Conservation (phyloP, 129 eudicot species). For the Tagetes patula region DNA sequence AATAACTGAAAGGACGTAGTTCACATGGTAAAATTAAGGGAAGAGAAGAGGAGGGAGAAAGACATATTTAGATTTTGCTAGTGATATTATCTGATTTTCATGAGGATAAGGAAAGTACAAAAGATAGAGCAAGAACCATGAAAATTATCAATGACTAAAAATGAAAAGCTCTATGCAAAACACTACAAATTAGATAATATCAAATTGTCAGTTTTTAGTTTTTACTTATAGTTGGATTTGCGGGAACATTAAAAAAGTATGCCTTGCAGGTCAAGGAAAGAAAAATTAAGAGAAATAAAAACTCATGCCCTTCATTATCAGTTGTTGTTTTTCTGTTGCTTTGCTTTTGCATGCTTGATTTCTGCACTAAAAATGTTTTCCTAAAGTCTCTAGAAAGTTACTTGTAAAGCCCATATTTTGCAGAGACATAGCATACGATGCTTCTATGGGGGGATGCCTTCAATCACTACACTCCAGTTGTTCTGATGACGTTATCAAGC, state of each 20-base stretch:
- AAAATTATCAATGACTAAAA: not conserved
- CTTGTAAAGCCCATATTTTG: slow-evolving; percentile 29
- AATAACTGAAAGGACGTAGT: not conserved
- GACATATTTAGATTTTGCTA: not conserved
- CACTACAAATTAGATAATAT: not conserved
- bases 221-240: not conserved
- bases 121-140: not conserved
- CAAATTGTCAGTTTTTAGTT: not conserved
- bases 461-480: slow-evolving; percentile 65
- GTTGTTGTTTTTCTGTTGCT: slow-evolving; percentile 6
- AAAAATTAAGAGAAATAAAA: not conserved
- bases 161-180: not conserved
- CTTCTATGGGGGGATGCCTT: slow-evolving; percentile 83
- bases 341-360: not conserved
- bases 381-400: not conserved
- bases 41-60: not conserved
- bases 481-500: slow-evolving; percentile 62
- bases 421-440: slow-evolving; percentile 72
- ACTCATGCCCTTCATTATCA: not conserved
- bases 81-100: not conserved
- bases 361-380: slow-evolving; percentile 2
- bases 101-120: not conserved
- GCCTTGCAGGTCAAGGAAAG: not conserved
- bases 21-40: not conserved
- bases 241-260: not conserved